Conservation (phyloP, 352 stramenopile genomes). For the Phytophthora syringae region DNA sequence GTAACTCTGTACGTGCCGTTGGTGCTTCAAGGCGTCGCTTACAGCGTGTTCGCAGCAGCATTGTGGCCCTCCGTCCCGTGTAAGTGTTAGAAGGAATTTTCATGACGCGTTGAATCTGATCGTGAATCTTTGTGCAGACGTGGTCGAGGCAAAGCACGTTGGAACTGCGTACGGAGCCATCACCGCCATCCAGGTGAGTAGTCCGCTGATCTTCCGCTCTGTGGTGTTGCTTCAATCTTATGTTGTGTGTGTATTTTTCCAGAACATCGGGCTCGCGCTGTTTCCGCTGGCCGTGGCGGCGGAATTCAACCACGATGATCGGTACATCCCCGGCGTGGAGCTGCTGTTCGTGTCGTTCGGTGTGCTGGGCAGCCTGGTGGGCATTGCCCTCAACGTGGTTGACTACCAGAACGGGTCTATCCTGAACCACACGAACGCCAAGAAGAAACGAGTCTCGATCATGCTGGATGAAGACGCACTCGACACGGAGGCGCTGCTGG, state of each 20-base stretch:
- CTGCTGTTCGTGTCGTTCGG: conserved; percentile 85
- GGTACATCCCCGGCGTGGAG: conserved; percentile 84
- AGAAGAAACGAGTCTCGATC: conserved; percentile 43
- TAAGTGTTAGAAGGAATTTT: conserved; percentile 20
- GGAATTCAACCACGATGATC: conserved; percentile 72
- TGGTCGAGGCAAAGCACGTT: conserved; percentile 88
- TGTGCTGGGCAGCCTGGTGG: conserved; percentile 73
- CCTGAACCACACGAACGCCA: conserved; percentile 64
- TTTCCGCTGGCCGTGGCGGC: conserved; percentile 81
- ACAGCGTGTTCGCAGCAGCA: conserved; percentile 92
- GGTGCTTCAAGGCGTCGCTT: conserved; percentile 91
- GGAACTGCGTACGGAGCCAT: conserved; percentile 94
- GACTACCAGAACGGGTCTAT: conserved; percentile 84
- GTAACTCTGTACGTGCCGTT: conserved; percentile 86
- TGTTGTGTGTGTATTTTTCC: conserved; percentile 15
- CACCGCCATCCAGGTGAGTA: conserved; percentile 90
- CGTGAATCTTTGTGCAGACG: conserved; percentile 44
- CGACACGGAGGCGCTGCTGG: conserved; percentile 64
- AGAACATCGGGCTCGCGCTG: conserved; percentile 86
- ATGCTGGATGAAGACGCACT: conserved; percentile 66
- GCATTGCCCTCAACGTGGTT: conserved; percentile 74
- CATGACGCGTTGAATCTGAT: conserved; percentile 2
- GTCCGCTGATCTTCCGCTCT: background rate
- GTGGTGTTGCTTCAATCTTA: conserved; percentile 12
- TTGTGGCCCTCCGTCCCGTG: conserved; percentile 92